phyloP scores from a whole-genome alignment of 2,329 filamentous ascomycete genomes.

The Leptographium galeiforme region DNA sequence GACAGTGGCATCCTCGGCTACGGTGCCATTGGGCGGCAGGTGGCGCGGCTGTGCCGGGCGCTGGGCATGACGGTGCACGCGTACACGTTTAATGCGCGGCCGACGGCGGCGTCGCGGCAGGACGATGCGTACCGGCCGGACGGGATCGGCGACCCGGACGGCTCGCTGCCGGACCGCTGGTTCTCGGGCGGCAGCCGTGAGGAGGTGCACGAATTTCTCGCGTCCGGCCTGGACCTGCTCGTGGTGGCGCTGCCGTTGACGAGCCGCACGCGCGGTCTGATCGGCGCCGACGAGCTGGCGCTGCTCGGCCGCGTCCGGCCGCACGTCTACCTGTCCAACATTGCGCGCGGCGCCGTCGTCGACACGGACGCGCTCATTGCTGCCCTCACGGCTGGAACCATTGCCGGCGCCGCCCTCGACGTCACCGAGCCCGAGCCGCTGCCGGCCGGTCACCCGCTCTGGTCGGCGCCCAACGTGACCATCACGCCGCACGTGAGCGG shows the following conservation, averaged over 20 bases:
- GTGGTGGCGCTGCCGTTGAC: slow-evolving; percentile 40
- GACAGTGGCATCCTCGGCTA: slow-evolving; percentile 39
- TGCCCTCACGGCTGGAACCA: slow-evolving; percentile 32
- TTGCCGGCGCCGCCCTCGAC: slow-evolving; percentile 56
- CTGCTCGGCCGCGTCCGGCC: slow-evolving; percentile 15
- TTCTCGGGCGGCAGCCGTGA: slow-evolving; percentile 29
- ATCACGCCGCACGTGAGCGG: slow-evolving; percentile 43
- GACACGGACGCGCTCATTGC: slow-evolving; percentile 41
- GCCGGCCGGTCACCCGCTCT: slow-evolving; percentile 53
- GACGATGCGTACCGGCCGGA: slow-evolving; percentile 56
- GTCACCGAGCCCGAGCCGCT: slow-evolving; percentile 72
- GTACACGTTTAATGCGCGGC: slow-evolving; percentile 58
- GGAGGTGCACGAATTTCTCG: slow-evolving; percentile 36
- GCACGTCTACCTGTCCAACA: slow-evolving; percentile 53
- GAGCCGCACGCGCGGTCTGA: slow-evolving; percentile 28
- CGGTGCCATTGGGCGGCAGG: slow-evolving; percentile 39
- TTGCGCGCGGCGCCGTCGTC: slow-evolving; percentile 46
- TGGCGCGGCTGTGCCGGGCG: slow-evolving; percentile 42
- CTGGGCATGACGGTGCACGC: slow-evolving; percentile 62
- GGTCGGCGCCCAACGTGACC: slow-evolving; percentile 54
- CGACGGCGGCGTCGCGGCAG: slow-evolving; percentile 47
- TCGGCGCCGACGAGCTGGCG: slow-evolving; percentile 34
- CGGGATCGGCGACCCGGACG: slow-evolving; percentile 44
- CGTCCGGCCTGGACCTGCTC: slow-evolving; percentile 36
- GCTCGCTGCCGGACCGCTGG: slow-evolving; percentile 35